Evolutionary conservation across 83 land plant species (phyloP).

Genomic region (Thuja plicata): DNA sequence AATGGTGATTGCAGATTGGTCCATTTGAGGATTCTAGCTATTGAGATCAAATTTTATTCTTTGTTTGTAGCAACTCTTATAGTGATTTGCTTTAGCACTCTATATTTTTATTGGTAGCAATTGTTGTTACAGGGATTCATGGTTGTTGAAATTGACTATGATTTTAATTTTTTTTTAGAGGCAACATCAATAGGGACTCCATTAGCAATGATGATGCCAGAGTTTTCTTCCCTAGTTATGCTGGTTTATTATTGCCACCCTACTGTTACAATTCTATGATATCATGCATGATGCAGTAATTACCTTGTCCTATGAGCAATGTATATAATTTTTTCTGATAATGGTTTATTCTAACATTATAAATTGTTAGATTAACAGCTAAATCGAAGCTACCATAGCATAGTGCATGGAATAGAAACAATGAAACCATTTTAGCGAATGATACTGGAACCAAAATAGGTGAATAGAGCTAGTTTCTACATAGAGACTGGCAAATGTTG

Average conservation of each 20-base stretch:
- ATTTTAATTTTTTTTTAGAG: neutral
- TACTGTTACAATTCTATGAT: too few relatives aligned
- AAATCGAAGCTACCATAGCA: too few relatives aligned
- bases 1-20: too few relatives aligned
- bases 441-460: too few relatives aligned
- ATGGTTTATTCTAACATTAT: too few relatives aligned
- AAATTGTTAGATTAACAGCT: too few relatives aligned
- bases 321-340: neutral
- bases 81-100: neutral
- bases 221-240: neutral
- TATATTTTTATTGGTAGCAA: neutral
- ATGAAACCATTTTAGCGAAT: too few relatives aligned
- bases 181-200: neutral
- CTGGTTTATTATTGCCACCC: neutral
- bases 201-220: neutral
- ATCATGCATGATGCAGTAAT: neutral
- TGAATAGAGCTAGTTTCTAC: too few relatives aligned
- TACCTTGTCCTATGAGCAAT: neutral
- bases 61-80: neutral
- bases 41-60: neutral
- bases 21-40: neutral
- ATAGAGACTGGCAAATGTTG: too few relatives aligned
- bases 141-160: neutral
- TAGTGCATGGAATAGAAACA: too few relatives aligned
- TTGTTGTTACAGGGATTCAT: neutral